Evolutionary conservation across 2,329 filamentous ascomycete species (phyloP), one percentile per base, ranked within the genome.

Genomic region (Reticulascus tulasneorum): DNA sequence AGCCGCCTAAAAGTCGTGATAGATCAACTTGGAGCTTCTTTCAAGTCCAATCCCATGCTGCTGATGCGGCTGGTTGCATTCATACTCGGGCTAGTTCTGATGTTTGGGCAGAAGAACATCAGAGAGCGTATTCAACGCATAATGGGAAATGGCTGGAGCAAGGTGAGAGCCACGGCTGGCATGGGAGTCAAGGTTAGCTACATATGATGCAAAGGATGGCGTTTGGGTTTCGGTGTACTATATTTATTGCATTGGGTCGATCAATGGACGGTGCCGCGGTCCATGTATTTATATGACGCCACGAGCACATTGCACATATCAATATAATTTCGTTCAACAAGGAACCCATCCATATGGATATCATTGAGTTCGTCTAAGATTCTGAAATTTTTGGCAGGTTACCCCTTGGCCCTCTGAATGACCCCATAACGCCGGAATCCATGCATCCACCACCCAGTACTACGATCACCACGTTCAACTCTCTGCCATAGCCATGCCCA

Each of bases 101-200:
- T 93, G 46, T 68, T 96, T 41, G 84, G 86, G 39, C 75, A 86
- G 50, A 75, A 77, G 51, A 83, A 84, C 53, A 67, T 94, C 11
- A 77, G 90, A 25, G 81, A 94, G 47, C 76, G 84, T 46, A 60
- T 96, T 23, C 74, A 80, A 55, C 73, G 81, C 37, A 67, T 89
- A 23, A 55, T 94, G 27, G 76, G 75, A 24, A 69, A 74, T 19
- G 80, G 79, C 9, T 94, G 88, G 88, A 75, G 77, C 36, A 96
- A 94, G 65, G 67, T 95, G 25, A 80, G 77, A 56, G 75, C 80
- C 29, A 97, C 93, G 1, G 82, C 91, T 5, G 90, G 90, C 2
- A 97, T 97, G 91, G 93, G 91, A 3, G 86, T 94, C 46, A 97
- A 96, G 67, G 90, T 97, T 53, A 94, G 86, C 58, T 97, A 97